phyloP scores from a whole-genome alignment of 352 stramenopile species.

The Phytopythium chamaehyphon region DNA sequence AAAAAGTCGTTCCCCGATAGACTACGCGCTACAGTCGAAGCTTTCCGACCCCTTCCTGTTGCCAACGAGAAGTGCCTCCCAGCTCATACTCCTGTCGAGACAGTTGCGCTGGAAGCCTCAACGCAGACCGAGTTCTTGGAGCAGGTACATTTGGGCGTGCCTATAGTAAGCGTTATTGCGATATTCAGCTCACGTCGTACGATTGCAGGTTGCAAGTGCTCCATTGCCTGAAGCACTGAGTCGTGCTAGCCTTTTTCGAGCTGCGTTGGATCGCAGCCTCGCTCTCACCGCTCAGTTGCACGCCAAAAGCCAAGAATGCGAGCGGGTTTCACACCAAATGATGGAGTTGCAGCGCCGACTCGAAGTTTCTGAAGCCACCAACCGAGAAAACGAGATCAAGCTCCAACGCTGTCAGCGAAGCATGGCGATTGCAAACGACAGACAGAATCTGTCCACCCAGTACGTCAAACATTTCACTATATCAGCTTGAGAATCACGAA shows the following conservation, averaged over 20 bases:
- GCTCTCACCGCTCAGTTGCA: constrained; percentile 29
- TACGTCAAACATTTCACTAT: constrained; percentile 4
- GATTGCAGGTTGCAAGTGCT: too few species aligned
- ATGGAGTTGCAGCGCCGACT: constrained; percentile 15
- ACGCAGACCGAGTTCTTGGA: constrained; percentile 22
- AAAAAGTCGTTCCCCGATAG: constrained; percentile 18
- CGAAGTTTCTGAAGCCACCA: constrained; percentile 14
- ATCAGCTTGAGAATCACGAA: too few species aligned
- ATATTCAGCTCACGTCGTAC: too few species aligned
- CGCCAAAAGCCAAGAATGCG: constrained; percentile 36
- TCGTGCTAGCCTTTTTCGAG: constrained; percentile 15
- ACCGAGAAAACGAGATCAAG: constrained; percentile 16
- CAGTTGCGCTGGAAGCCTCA: constrained; percentile 20
- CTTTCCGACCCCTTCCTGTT: not conserved
- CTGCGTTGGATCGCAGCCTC: constrained; percentile 34
- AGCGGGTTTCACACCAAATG: constrained; percentile 26
- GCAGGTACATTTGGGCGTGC: too few species aligned
- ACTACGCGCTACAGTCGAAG: constrained; percentile 20
- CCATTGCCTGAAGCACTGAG: not conserved
- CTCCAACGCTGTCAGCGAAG: constrained; percentile 22
- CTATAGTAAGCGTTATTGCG: too few species aligned
- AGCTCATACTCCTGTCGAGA: constrained; percentile 22
- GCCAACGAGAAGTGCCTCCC: constrained; percentile 4
- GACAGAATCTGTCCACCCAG: constrained; percentile 19
- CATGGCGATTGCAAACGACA: constrained; percentile 29